phyloP scores from a whole-genome alignment of 768 basidiomycete species.

The Amyloporia xantha region DNA sequence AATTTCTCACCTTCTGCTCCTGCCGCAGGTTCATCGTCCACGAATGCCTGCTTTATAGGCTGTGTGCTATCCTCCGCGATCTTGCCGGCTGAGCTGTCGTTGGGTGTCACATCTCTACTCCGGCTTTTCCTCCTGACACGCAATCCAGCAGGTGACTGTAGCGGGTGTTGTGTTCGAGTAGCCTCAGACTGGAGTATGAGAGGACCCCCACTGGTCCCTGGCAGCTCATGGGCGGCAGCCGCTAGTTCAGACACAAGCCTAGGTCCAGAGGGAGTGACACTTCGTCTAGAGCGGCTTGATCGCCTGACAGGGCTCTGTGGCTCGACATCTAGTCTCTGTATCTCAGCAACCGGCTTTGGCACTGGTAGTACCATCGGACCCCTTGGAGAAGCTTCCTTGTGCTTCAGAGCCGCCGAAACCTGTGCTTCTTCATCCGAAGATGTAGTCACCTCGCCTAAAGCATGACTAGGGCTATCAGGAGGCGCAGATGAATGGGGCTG shows the following conservation, averaged over 20 bases:
- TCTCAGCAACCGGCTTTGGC: background rate
- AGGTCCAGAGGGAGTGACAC: background rate
- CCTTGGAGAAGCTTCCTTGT: background rate
- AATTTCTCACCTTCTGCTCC: background rate
- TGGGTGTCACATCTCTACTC: background rate
- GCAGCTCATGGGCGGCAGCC: background rate
- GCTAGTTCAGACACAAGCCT: background rate
- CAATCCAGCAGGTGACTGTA: background rate
- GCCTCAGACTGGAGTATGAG: too few relatives aligned
- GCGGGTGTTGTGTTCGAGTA: background rate
- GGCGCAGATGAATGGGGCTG: background rate
- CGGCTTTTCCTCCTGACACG: background rate
- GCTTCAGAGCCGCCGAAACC: constrained; percentile 5
- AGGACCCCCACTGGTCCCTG: too few relatives aligned
- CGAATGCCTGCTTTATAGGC: background rate
- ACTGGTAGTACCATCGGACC: background rate
- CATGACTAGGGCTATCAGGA: background rate
- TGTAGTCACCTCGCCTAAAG: background rate
- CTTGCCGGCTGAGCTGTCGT: background rate
- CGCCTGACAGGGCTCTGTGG: constrained; percentile 11
- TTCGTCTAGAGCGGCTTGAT: constrained; percentile 12
- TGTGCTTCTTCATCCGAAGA: constrained; percentile 10
- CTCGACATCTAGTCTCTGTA: background rate
- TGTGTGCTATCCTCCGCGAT: background rate
- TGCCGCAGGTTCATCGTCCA: background rate